A percentile compares a stretch with the other conserved stretches of the same genome.
phyloP scores from a whole-genome alignment of 2,329 filamentous ascomycete genomes.

The Cladophialophora yegresii region DNA sequence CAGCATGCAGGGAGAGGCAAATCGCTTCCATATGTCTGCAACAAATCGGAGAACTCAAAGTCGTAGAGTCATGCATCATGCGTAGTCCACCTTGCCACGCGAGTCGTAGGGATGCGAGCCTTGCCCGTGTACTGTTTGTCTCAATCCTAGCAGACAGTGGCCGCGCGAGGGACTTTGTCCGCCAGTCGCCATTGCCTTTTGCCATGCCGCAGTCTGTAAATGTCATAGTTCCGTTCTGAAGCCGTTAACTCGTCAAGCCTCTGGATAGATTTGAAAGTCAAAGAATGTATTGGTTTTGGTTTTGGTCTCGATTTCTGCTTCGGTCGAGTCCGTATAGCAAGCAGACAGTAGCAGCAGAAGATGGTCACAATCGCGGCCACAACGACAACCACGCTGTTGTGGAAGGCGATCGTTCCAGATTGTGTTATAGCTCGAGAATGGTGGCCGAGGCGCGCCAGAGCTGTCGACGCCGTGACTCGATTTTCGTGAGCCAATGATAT shows the following conservation, averaged over 20 bases:
- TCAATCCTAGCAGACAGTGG: slow-evolving; percentile 13
- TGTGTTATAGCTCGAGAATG: slow-evolving; percentile 9
- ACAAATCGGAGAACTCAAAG: slow-evolving; percentile 4
- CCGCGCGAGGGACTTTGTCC: slow-evolving; percentile 18
- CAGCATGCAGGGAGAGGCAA: background rate
- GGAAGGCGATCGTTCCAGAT: background rate
- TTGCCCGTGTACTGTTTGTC: background rate
- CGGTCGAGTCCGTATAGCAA: background rate
- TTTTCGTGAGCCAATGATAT: slow-evolving; percentile 23
- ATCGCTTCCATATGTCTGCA: background rate
- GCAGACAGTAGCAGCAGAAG: slow-evolving; percentile 8
- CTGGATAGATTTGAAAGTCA: background rate
- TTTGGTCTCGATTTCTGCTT: background rate
- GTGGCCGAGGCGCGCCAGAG: background rate
- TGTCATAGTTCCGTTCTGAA: slow-evolving; percentile 5
- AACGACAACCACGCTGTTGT: background rate
- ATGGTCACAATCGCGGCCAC: background rate
- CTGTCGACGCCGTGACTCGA: slow-evolving; percentile 3
- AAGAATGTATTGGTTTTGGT: background rate
- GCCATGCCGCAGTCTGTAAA: slow-evolving; percentile 17
- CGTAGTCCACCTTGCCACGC: background rate
- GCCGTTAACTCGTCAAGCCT: background rate
- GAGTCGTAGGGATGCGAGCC: background rate
- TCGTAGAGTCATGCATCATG: slow-evolving; percentile 12
- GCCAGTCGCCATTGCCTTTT: background rate